phyloP scores from a whole-genome alignment of 352 stramenopile genomes.

The Globisporangium recalcitrans region DNA sequence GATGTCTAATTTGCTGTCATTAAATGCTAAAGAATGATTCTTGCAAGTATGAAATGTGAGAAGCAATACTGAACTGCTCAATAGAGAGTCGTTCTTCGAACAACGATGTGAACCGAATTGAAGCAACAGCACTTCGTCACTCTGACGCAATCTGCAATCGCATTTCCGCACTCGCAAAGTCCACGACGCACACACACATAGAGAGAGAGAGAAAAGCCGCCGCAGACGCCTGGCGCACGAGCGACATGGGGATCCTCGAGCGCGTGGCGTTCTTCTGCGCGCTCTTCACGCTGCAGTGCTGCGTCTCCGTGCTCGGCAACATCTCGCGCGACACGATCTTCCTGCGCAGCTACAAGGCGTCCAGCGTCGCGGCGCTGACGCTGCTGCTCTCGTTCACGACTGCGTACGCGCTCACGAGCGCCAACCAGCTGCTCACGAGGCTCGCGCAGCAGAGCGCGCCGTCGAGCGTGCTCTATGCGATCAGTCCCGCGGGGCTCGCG shows the following conservation, averaged over 20 bases:
- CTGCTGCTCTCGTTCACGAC: constrained; percentile 68
- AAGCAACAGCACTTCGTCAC: background rate
- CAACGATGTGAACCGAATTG: background rate
- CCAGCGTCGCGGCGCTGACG: constrained; percentile 67
- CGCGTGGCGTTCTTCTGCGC: constrained; percentile 80
- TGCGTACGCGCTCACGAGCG: constrained; percentile 56
- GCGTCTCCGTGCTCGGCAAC: constrained; percentile 60
- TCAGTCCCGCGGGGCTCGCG: constrained; percentile 38
- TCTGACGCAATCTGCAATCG: background rate
- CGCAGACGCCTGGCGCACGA: background rate
- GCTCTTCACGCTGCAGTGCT: constrained; percentile 80
- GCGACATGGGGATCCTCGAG: constrained; percentile 11
- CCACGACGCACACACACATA: background rate
- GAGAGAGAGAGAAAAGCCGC: background rate
- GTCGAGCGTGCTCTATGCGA: constrained; percentile 46
- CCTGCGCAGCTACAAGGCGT: constrained; percentile 61
- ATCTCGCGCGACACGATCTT: constrained; percentile 84
- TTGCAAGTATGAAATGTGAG: background rate
- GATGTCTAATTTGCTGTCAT: too few relatives aligned
- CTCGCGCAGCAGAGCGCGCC: constrained; percentile 24
- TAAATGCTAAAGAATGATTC: too few relatives aligned
- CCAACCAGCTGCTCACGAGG: constrained; percentile 29
- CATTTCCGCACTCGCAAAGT: background rate
- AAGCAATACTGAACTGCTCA: background rate
- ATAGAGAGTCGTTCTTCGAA: background rate